These are phyloP conservation scores for Arthrobotrys sphaeroides DNA, from an alignment of 2,329 filamentous ascomycete genomes.

Conservation along the genomic window DNA sequence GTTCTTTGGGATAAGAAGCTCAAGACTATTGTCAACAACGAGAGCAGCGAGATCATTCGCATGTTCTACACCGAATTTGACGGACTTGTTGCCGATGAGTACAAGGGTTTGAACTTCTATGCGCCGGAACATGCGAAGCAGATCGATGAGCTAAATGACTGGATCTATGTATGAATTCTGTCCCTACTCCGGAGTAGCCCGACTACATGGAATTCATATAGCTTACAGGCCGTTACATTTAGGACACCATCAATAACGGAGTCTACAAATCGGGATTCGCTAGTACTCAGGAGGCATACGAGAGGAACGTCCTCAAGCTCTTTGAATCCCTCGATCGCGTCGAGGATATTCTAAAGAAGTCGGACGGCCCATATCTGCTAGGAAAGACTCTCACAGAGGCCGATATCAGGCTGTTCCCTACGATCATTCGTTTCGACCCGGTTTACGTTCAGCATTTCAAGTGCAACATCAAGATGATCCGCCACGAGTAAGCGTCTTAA, in stretches of 20 bases:
- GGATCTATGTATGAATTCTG: conserved; percentile 72
- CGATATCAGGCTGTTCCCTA: conserved; percentile 79
- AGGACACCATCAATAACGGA: conserved; percentile 73
- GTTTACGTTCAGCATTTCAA: conserved; percentile 90
- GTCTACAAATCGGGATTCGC: conserved; percentile 77
- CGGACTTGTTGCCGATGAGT: conserved; percentile 70
- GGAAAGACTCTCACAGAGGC: conserved; percentile 80
- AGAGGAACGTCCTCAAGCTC: conserved; percentile 74
- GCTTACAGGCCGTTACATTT: background rate
- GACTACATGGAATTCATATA: background rate
- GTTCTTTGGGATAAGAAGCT: conserved; percentile 82
- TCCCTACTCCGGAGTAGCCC: background rate
- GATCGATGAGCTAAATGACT: conserved; percentile 81
- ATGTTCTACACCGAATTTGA: conserved; percentile 89
- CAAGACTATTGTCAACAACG: conserved; percentile 85
- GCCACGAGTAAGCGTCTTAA: conserved; percentile 66
- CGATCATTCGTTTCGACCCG: conserved; percentile 76
- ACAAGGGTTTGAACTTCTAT: conserved; percentile 72
- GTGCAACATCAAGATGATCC: conserved; percentile 72
- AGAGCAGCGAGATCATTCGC: conserved; percentile 89
- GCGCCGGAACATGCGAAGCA: conserved; percentile 70
- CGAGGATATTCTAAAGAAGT: conserved; percentile 72
- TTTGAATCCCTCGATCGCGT: conserved; percentile 80
- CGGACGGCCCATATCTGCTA: conserved; percentile 73
- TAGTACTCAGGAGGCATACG: conserved; percentile 82